Conservation (phyloP, 805 yeast species). For the Danielia reshetovae region DNA sequence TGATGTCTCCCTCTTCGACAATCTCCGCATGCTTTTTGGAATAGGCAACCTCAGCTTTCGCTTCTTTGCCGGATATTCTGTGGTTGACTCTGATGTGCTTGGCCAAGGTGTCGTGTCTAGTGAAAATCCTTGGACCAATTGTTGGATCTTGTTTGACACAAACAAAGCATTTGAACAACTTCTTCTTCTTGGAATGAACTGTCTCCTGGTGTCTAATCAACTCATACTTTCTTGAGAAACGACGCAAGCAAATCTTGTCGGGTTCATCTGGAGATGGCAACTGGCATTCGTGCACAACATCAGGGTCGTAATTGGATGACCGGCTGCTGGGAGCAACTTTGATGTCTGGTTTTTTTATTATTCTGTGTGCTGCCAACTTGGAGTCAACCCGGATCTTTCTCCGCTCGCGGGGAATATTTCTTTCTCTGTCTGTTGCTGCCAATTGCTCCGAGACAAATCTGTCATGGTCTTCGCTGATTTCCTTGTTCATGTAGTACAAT, state of each 20-base stretch:
- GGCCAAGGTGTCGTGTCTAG: conserved; percentile 90
- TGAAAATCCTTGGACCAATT: conserved; percentile 69
- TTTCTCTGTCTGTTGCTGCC: conserved; percentile 15
- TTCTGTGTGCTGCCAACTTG: conserved; percentile 25
- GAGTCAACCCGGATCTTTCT: conserved; percentile 20
- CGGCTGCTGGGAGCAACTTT: conserved; percentile 20
- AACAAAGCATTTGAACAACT: conserved; percentile 78
- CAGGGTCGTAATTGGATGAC: conserved; percentile 44
- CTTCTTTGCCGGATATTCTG: conserved; percentile 43
- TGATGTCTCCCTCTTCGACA: conserved; percentile 46
- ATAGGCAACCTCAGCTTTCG: conserved; percentile 44
- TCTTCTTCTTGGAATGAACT: conserved; percentile 85
- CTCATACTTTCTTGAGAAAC: conserved; percentile 71
- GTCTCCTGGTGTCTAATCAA: conserved; percentile 94
- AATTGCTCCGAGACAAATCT: conserved; percentile 17
- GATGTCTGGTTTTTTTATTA: conserved; percentile 22
- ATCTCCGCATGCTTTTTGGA: conserved; percentile 44
- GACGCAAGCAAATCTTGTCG: conserved; percentile 35
- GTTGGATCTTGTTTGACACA: conserved; percentile 69
- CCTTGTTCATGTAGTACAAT: conserved; percentile 12
- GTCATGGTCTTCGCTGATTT: conserved; percentile 22
- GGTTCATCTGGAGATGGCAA: conserved; percentile 43
- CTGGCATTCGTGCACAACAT: conserved; percentile 44
- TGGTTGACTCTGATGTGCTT: conserved; percentile 67
- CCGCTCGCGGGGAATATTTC: conserved; percentile 3